phyloP scores from a whole-genome alignment of 768 basidiomycete genomes.

The Podaxis carcinomalis region DNA sequence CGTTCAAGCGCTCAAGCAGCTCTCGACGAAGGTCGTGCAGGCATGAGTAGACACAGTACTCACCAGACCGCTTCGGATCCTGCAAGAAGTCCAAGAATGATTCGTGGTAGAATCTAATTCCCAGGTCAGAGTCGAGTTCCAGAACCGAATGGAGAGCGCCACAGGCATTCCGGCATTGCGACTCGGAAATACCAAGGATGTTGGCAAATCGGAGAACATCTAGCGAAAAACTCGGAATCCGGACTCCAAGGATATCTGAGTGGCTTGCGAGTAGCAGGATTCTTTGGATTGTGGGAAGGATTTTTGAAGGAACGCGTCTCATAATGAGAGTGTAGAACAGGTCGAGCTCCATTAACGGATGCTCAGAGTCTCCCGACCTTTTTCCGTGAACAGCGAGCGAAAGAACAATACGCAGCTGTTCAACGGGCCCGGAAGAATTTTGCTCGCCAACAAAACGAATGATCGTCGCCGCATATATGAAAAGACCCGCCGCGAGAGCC shows the following conservation, averaged over 20 bases:
- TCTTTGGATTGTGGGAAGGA: not conserved
- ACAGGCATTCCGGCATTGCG: not conserved
- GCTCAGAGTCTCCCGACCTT: not conserved
- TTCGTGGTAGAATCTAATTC: not conserved
- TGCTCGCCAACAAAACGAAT: conserved; percentile 10
- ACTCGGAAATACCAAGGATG: not conserved
- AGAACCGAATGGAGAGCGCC: not conserved
- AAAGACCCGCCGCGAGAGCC: not conserved
- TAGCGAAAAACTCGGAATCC: no score
- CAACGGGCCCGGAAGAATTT: not conserved
- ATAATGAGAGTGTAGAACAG: not conserved
- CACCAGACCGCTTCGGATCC: not conserved
- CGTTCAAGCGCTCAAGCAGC: not conserved
- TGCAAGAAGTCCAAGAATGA: not conserved
- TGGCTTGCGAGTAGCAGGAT: not conserved
- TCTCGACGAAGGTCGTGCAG: not conserved
- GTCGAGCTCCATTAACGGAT: not conserved
- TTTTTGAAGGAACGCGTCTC: not conserved
- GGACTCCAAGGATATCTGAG: not conserved
- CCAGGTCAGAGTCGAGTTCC: not conserved
- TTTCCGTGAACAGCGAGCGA: not conserved
- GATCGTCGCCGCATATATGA: conserved; percentile 4
- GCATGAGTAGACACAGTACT: not conserved
- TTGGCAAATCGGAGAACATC: not conserved
- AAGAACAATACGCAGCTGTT: not conserved